Evolutionary conservation across 495 filamentous ascomycete species (phyloP).

Genomic region (Trichoderma reesei): DNA sequence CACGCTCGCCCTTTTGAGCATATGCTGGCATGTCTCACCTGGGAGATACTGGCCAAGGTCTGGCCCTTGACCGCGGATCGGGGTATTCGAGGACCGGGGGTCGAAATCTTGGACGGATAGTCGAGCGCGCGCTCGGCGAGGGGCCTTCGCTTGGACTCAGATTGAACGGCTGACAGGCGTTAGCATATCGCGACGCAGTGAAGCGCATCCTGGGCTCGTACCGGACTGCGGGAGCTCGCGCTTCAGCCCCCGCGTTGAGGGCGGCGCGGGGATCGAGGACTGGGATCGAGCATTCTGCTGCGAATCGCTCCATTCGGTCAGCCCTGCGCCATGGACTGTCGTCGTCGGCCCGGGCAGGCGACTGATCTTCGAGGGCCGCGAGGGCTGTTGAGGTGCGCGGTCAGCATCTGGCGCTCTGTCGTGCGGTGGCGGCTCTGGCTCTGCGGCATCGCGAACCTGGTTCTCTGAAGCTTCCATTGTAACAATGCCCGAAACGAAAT

Average conservation of each 20-base stretch:
- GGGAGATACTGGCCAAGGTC: constrained; percentile 17
- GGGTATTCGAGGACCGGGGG: constrained; percentile 1
- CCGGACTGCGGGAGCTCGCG: constrained; percentile 27
- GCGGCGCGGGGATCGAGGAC: constrained; percentile 36
- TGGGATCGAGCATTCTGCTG: constrained; percentile 58
- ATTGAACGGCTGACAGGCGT: constrained; percentile 12
- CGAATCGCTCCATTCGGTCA: constrained; percentile 45
- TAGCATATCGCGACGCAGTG: not conserved
- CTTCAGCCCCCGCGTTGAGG: constrained; percentile 22
- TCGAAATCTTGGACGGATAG: constrained; percentile 22
- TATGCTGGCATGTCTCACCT: not conserved
- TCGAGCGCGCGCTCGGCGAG: constrained; percentile 47
- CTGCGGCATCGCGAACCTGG: constrained; percentile 20
- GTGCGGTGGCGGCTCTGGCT: not conserved
- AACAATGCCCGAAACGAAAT: constrained; percentile 13
- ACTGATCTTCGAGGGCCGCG: constrained; percentile 5
- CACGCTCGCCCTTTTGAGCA: not conserved
- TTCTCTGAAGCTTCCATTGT: constrained; percentile 36
- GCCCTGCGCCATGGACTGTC: constrained; percentile 12
- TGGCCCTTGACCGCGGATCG: constrained; percentile 14
- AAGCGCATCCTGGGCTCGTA: constrained; percentile 8
- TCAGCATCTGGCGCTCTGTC: not conserved
- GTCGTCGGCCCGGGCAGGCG: constrained; percentile 7
- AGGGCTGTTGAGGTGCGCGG: constrained; percentile 4
- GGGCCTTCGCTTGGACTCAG: constrained; percentile 51